These are phyloP conservation scores for Excoecaria agallocha DNA, from an alignment of 345 rosid genomes.

Conservation along the genomic window DNA sequence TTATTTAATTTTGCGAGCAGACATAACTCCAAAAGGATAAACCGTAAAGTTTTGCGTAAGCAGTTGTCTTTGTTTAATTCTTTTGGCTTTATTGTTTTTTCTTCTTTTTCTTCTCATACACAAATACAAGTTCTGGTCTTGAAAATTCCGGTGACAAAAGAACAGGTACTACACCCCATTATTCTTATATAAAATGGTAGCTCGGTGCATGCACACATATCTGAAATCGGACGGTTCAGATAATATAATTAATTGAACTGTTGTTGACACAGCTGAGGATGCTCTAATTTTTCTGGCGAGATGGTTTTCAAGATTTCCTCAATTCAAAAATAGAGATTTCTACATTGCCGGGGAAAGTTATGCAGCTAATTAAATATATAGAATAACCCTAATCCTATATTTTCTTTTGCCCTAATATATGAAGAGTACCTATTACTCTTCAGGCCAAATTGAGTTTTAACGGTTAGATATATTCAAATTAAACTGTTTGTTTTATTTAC, in stretches of 20 bases:
- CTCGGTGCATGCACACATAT: no score
- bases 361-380: constrained; percentile 47
- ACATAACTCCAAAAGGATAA: constrained; percentile 9
- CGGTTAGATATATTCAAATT: no score
- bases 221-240: no score
- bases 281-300: constrained; percentile 59
- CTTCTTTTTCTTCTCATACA: constrained; percentile 53
- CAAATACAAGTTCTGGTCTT: constrained; percentile 75
- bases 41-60: constrained; percentile 20
- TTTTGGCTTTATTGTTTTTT: no score
- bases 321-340: constrained; percentile 72
- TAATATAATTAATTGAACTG: background rate
- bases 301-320: constrained; percentile 92
- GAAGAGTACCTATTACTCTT: no score
- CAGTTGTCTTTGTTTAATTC: background rate
- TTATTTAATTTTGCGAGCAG: constrained; percentile 13
- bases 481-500: no score
- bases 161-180: constrained; percentile 46
- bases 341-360: constrained; percentile 93
- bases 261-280: constrained; percentile 63
- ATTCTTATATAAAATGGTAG: background rate
- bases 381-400: background rate
- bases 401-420: no score
- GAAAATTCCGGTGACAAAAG: constrained; percentile 63
- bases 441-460: no score